Evolutionary conservation across 805 yeast species (phyloP).

Genomic region (Starmera caribaea): DNA sequence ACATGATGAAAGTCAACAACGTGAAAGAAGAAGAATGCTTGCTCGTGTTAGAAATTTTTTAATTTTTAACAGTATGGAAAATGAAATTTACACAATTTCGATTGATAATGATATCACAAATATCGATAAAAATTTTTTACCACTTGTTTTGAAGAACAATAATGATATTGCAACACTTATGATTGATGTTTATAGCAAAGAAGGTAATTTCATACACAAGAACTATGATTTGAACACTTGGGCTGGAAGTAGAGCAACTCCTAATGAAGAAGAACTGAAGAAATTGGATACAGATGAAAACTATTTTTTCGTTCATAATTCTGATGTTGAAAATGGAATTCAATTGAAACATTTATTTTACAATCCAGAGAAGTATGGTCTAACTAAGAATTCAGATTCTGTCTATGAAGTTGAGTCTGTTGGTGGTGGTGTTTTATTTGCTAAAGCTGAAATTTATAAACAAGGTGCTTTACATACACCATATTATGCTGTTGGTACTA

Average conservation of each 20-base stretch:
- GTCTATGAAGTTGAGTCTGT: conserved; percentile 30
- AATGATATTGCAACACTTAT: conserved; percentile 23
- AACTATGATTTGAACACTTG: conserved; percentile 27
- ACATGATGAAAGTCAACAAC: conserved; percentile 12
- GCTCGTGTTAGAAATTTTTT: conserved; percentile 19
- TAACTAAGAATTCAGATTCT: conserved; percentile 2
- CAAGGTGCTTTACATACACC: conserved; percentile 41
- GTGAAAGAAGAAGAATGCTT: conserved; percentile 14
- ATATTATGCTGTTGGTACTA: conserved; percentile 32
- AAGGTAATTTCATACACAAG: conserved; percentile 5
- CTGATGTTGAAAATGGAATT: conserved; percentile 5
- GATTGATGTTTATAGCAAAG: conserved; percentile 13
- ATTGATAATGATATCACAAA: conserved; percentile 22
- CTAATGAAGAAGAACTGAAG: conserved; percentile 8
- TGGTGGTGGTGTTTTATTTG: conserved; percentile 42
- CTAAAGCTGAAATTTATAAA: conserved; percentile 30
- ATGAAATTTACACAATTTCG: conserved; percentile 21
- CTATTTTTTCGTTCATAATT: conserved; percentile 8
- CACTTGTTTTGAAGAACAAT: conserved; percentile 13
- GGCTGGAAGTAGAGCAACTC: conserved; percentile 17
- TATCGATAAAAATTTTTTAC: conserved; percentile 16
- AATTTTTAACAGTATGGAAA: conserved; percentile 11
- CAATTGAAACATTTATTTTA: conserved; percentile 4
- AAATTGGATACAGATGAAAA: conserved; percentile 4
- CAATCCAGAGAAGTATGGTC: conserved; percentile 6